A percentile compares a stretch with the other conserved stretches of the same genome.
Evolutionary conservation across 1,284 basidiomycete species (phyloP).

Genomic region (Papiliotrema laurentii): DNA sequence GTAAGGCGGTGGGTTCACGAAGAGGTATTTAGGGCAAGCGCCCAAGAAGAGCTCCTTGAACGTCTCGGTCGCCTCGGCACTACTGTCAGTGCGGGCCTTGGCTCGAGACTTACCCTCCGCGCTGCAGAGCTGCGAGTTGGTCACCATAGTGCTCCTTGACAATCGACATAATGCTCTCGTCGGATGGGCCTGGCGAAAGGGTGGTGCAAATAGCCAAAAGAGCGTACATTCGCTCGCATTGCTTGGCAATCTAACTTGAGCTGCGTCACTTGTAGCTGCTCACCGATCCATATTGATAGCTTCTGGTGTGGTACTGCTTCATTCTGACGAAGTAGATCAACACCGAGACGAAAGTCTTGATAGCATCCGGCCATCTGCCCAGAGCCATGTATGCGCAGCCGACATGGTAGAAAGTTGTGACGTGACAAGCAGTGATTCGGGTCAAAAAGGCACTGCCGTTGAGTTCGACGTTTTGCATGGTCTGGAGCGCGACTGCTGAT

Average conservation of each 20-base stretch:
- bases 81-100: constrained; percentile 6
- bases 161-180: constrained; percentile 90
- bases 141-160: constrained; percentile 92
- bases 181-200: constrained; percentile 80
- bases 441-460: constrained; percentile 77
- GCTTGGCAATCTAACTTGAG: constrained; percentile 77
- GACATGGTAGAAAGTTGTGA: constrained; percentile 53
- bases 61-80: constrained; percentile 66
- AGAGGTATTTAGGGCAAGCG: constrained; percentile 95
- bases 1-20: constrained; percentile 88
- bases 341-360: constrained; percentile 85
- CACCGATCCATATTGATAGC: constrained; percentile 94
- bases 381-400: constrained; percentile 96
- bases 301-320: constrained; percentile 91
- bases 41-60: constrained; percentile 94
- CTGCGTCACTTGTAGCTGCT: constrained; percentile 12
- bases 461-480: constrained; percentile 89
- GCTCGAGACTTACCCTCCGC: constrained; percentile 57
- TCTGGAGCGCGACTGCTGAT: constrained; percentile 74
- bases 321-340: constrained; percentile 89
- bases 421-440: constrained; percentile 89
- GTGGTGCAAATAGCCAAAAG: constrained; percentile 90
- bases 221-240: constrained; percentile 95
- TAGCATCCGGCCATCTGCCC: constrained; percentile 89
- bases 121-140: constrained; percentile 78